Evolutionary conservation across 805 yeast species (phyloP), one percentile per base, ranked within the genome.

Genomic region (Debaryomyces tyrocola): DNA sequence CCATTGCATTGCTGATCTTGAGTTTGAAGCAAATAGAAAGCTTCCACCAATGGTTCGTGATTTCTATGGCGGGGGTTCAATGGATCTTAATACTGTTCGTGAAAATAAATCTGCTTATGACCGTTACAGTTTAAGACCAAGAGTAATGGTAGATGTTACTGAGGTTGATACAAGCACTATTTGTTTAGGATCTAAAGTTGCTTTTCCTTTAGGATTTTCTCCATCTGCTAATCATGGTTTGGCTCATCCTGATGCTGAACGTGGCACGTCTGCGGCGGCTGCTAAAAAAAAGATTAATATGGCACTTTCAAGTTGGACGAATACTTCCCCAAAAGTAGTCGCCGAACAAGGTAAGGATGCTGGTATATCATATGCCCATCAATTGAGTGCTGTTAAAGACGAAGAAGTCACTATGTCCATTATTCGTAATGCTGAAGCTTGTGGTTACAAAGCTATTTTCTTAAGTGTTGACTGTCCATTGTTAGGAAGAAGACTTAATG

Each of bases 401-500:
- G 18, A 34, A 34, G 37, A 12, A 6, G 18, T 20, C 3, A 34
- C 15, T 34, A 34, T 34, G 6, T n/a, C 37, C 17, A 34, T 33
- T 34, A 34, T 34, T 5, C 37, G 37, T 34, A 34, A 10, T 34
- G 37, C 37, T 4, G 37, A 34, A n/a, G 37, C 12, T 12, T 17
- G 64, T 4, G 68, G 67, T 0, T 51, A 65, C 38, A 63, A 61
- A 47, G 71, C 64, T 0, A 45, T 67, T 5, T 67, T 67, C 52
- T 58, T 66, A 28, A 67, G 66, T 10, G 70, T 63, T 12, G 72
- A 67, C 37, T 63, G 65, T 8, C 69, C 70, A 0, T 66, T 58
- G 33, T 50, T 63, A 46, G 72, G 72, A 10, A 55, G 75, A 41
- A 60, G 84, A 36, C 82, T 76, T 50, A 69, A 73, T 41, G 83